These are phyloP conservation scores for Aspergillus flavus DNA, from an alignment of 2,329 filamentous ascomycete genomes.

Conservation along the genomic window DNA sequence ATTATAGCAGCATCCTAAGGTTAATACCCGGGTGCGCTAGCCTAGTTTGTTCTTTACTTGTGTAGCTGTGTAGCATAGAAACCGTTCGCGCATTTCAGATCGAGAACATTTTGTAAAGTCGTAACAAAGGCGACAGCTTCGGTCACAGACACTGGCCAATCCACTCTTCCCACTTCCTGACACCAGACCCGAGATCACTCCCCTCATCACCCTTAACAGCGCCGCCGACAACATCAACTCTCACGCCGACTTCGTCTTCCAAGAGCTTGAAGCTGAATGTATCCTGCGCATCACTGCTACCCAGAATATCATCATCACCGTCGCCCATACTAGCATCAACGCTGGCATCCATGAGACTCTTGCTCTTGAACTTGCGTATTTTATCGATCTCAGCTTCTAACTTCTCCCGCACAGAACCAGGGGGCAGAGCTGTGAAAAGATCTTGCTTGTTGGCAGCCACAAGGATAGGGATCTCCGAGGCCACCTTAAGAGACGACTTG, in stretches of 20 bases:
- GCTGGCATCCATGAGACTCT: conserved; percentile 79
- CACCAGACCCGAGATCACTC: conserved; percentile 63
- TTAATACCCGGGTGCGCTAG: neutral
- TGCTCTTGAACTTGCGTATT: conserved; percentile 74
- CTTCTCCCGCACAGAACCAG: conserved; percentile 70
- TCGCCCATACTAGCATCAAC: conserved; percentile 59
- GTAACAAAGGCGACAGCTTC: neutral
- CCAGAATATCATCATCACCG: conserved; percentile 79
- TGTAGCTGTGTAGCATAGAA: no score
- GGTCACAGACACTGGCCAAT: conserved; percentile 71
- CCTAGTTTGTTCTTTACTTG: neutral
- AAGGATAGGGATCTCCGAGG: conserved; percentile 69
- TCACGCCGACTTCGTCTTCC: conserved; percentile 74
- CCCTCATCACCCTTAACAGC: conserved; percentile 59
- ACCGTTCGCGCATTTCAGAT: neutral
- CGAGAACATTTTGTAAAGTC: neutral
- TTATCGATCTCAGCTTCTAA: conserved; percentile 81
- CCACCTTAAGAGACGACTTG: conserved; percentile 58
- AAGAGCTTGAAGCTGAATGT: conserved; percentile 80
- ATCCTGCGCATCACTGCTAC: conserved; percentile 77
- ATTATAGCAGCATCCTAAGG: neutral
- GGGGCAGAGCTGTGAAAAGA: conserved; percentile 87
- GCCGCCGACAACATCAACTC: conserved; percentile 76
- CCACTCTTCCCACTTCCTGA: conserved; percentile 89
- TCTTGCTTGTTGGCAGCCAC: conserved; percentile 95